phyloP scores from a whole-genome alignment of 108 stramenopile genomes.

The Conticribra weissflogii region DNA sequence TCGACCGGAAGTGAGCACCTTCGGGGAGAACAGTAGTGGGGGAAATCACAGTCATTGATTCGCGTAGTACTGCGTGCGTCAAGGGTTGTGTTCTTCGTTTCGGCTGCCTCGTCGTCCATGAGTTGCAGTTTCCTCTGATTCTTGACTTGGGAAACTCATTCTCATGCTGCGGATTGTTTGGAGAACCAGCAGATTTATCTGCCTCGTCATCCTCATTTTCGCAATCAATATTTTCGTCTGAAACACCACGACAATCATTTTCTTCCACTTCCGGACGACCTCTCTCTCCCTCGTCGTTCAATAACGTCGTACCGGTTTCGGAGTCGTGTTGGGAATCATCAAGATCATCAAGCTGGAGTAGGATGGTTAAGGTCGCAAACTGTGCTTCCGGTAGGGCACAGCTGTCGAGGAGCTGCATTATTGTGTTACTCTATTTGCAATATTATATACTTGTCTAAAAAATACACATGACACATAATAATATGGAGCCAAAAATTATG shows the following conservation, averaged over 20 bases:
- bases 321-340: not conserved
- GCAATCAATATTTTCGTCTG: not conserved
- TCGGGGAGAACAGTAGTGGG: conserved; percentile 18
- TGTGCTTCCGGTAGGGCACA: conserved; percentile 37
- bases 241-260: conserved; percentile 12
- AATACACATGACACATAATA: no score
- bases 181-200: conserved; percentile 17
- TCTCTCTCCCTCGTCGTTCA: not conserved
- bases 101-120: not conserved
- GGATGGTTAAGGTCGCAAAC: conserved; percentile 44
- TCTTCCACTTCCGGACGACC: conserved; percentile 16
- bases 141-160: not conserved
- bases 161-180: no score
- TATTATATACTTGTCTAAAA: no score
- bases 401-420: conserved; percentile 39
- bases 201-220: conserved; percentile 14
- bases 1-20: not conserved
- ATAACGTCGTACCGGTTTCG: not conserved
- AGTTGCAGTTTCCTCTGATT: not conserved
- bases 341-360: conserved; percentile 22
- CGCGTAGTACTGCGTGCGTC: conserved; percentile 7
- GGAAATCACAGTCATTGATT: conserved; percentile 21
- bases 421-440: no score
- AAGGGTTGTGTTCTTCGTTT: not conserved
- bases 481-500: no score